phyloP scores from a whole-genome alignment of 1,284 basidiomycete species.

The Ceratobasidium sp. region DNA sequence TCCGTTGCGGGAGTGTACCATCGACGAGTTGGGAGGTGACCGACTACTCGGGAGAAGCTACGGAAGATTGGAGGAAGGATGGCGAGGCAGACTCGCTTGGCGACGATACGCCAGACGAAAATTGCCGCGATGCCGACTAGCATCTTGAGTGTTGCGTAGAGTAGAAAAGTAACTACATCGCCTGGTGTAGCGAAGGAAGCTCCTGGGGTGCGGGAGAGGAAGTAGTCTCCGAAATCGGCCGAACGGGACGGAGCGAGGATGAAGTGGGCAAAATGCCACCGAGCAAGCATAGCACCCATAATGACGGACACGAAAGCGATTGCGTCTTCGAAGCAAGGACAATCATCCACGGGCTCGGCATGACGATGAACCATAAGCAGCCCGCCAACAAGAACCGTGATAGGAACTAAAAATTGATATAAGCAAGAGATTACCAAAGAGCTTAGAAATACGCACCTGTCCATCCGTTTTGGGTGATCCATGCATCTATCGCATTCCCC shows the following conservation, averaged over 20 bases:
- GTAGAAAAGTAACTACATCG: conserved; percentile 32
- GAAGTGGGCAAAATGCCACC: conserved; percentile 66
- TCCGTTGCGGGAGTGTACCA: conserved; percentile 93
- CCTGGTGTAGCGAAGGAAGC: neutral
- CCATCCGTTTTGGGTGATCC: conserved; percentile 68
- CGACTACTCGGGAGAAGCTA: conserved; percentile 66
- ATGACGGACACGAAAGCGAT: conserved; percentile 92
- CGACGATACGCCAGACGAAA: conserved; percentile 87
- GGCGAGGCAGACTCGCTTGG: conserved; percentile 80
- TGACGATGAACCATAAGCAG: conserved; percentile 88
- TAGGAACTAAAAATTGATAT: conserved; percentile 67
- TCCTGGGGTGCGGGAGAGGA: conserved; percentile 39
- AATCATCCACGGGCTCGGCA: conserved; percentile 94
- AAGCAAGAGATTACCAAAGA: conserved; percentile 21
- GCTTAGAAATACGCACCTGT: conserved; percentile 60
- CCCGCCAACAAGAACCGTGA: conserved; percentile 74
- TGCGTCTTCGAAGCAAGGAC: conserved; percentile 98
- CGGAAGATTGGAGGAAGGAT: conserved; percentile 88
- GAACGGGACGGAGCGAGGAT: conserved; percentile 30
- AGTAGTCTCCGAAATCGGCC: conserved; percentile 25
- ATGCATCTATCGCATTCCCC: conserved; percentile 57
- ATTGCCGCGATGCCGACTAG: conserved; percentile 69
- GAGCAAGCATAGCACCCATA: conserved; percentile 79
- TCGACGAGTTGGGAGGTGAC: conserved; percentile 78
- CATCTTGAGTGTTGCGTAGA: conserved; percentile 70